Evolutionary conservation across 2,329 filamentous ascomycete genomes (phyloP).

Genomic region (Coniella lustricola): DNA sequence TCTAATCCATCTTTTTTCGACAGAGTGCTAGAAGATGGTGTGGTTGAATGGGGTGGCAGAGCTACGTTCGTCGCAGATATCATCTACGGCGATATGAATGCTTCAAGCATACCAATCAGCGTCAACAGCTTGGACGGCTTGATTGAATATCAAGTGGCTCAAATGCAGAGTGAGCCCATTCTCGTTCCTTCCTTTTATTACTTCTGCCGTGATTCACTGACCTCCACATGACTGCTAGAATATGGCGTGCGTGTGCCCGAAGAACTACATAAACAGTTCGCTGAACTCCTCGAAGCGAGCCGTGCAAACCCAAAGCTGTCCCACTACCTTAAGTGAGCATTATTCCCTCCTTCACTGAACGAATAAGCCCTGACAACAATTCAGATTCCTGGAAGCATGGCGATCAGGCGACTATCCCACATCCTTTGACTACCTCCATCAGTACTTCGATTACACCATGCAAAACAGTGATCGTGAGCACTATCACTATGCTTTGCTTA

Average conservation of each 20-base stretch:
- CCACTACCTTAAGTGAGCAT: constrained; percentile 62
- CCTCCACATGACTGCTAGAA: constrained; percentile 36
- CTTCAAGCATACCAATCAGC: constrained; percentile 48
- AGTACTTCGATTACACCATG: constrained; percentile 96
- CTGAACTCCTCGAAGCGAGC: constrained; percentile 59
- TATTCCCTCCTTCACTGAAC: neutral
- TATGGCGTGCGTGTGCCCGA: constrained; percentile 72
- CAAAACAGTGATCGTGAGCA: constrained; percentile 74
- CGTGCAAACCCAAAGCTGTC: constrained; percentile 63
- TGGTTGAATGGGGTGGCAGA: constrained; percentile 44
- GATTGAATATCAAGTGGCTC: constrained; percentile 80
- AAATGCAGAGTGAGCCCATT: constrained; percentile 63
- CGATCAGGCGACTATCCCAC: constrained; percentile 82
- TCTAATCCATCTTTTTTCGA: constrained; percentile 53
- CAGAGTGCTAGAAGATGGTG: constrained; percentile 42
- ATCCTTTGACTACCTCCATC: constrained; percentile 83
- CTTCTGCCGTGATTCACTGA: neutral
- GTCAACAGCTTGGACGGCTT: constrained; percentile 74
- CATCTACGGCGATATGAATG: constrained; percentile 45
- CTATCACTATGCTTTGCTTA: constrained; percentile 92
- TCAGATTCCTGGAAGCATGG: constrained; percentile 85
- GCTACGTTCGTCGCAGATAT: constrained; percentile 40
- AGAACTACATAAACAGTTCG: constrained; percentile 65
- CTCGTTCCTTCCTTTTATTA: constrained; percentile 3
- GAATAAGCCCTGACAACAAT: constrained; percentile 12